Base-by-base conservation (phyloP, 2,329 filamentous ascomycete genomes). In the Mycocentrospora acerina region DNA sequence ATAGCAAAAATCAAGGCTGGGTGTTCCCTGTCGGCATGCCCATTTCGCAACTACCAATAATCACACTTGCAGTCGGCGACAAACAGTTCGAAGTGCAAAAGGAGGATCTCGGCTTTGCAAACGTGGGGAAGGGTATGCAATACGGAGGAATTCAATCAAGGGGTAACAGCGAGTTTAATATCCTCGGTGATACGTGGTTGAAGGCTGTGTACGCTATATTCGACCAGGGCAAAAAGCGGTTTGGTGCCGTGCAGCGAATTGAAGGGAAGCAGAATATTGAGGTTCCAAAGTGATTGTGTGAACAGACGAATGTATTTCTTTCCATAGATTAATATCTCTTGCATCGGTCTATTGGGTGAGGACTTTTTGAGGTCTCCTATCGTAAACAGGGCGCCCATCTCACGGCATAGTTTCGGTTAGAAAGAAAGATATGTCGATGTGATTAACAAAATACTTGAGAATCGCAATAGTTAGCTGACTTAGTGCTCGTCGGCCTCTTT, bases 1-100 rank as follows among this genome's bases (percentile, higher is more conserved):
- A 73, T 54, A 14, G 51, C 9, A 48, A 53, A 3, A 65, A 71
- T 26, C 81, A 78, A 34, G 79, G 80, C 38, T 82, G 77, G 64
- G 59, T 72, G 45, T 70, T 79, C 71, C 61, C 73, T 38, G 73
- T 76, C 67, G 45, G 57, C 6, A 57, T 46, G 3, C 24, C 46
- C 0, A 48, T 31, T 1, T 42, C 48, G 2, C 10, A 48, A 3
- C 25, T 59, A 0, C 55, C 55, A 3, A 37, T 48, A 2, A 25
- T 56, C 5, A 51, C 37, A n/a, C 41, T 59, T 11, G 53, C 53
- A 2, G 51, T 57, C 10, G 55, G 53, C 13, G 52, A 55, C 14
- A 9, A 35, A 1, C 38, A 41, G 35, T 40, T 59, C 6, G 40
- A 16, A 0, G 47, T 57, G 15, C 55, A 59, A 38, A 59, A 59